Base-by-base conservation (phyloP, 768 basidiomycete species). In the Gloeostereum incarnatum region DNA sequence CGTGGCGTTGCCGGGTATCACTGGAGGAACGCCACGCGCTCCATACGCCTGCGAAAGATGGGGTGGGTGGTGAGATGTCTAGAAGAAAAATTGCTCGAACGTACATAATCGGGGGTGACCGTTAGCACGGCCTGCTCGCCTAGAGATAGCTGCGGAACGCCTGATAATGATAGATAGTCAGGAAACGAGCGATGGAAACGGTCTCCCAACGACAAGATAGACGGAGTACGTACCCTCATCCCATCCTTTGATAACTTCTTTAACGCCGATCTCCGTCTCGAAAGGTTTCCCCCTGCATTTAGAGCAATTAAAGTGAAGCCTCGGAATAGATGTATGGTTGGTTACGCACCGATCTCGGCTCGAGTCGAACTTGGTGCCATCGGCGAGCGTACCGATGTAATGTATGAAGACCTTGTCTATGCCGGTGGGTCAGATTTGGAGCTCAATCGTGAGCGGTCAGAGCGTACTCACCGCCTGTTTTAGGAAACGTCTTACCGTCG, bases 171-270 rank as follows among this genome's bases (percentile, higher is more conserved):
- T 8, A 29, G 26, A 29, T 8, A 29, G 8, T 8, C 9, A 33
- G 31, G 16, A 33, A 33, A 33, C 8, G 8, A 17, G 27, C 16
- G n/a, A 38, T 30, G 11, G 37, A 38, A 29, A 38, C 6, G 16
- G 17, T 6, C 11, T 36, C 9, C 17, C 45, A 52, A 44, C 43
- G 45, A 54, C 54, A 43, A 44, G 39, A 48, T 40, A 35, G 47
- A 36, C n/a, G n/a, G n/a, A 19, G 29, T 14, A 60, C 69, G 49
- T 46, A 81, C 90, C 89, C 57, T 90, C 86, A 52, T 92, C 89
- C 90, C 88, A 92, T 20, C 89, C 87, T 52, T 69, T 81, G 62
- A 93, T 91, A 33, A 93, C 89, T 52, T 80, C 78, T 6, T 85
- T 83, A 13, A 78, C 63, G 35, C 89, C 87, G 45, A 90, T 89